A percentile compares a stretch with the other conserved stretches of the same genome.
These are phyloP conservation scores for Diutina pseudorugosa DNA, from an alignment of 1,139 yeast genomes.

Conservation along the genomic window DNA sequence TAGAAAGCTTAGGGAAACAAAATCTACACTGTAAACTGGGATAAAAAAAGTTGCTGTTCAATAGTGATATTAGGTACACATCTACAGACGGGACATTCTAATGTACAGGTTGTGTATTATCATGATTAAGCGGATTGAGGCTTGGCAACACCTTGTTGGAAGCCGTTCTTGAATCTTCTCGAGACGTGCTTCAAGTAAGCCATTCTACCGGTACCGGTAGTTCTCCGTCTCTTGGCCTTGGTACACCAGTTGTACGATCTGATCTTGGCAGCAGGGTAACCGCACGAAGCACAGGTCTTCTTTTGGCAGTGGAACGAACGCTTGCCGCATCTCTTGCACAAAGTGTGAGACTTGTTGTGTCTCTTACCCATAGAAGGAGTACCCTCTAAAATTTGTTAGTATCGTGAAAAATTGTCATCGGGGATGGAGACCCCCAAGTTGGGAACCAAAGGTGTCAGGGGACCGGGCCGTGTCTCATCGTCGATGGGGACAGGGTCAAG, in stretches of 20 bases:
- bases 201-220: slow-evolving; percentile 99
- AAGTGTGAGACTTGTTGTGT: slow-evolving; percentile 99
- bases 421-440: no score
- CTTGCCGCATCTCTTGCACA: slow-evolving; percentile 98
- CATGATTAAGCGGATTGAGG: slow-evolving; percentile 30
- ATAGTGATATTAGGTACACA: neutral
- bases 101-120: slow-evolving; percentile 2
- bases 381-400: slow-evolving; percentile 61
- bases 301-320: slow-evolving; percentile 99
- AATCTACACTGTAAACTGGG: no score
- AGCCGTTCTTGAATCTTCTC: slow-evolving; percentile 98
- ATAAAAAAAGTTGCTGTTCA: neutral
- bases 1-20: no score
- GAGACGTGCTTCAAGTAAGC: slow-evolving; percentile 93
- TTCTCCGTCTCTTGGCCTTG: slow-evolving; percentile 99
- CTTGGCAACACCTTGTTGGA: slow-evolving; percentile 71
- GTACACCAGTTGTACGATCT: slow-evolving; percentile 99
- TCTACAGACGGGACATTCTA: neutral
- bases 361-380: slow-evolving; percentile 99
- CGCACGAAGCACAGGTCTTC: slow-evolving; percentile 98
- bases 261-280: slow-evolving; percentile 99
- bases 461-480: no score
- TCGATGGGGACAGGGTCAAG: neutral
- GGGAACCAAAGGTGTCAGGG: no score
- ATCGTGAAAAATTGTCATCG: slow-evolving; percentile 7